These are phyloP conservation scores for Nissolia schottii DNA, from an alignment of 306 rosid genomes.

Conservation along the genomic window DNA sequence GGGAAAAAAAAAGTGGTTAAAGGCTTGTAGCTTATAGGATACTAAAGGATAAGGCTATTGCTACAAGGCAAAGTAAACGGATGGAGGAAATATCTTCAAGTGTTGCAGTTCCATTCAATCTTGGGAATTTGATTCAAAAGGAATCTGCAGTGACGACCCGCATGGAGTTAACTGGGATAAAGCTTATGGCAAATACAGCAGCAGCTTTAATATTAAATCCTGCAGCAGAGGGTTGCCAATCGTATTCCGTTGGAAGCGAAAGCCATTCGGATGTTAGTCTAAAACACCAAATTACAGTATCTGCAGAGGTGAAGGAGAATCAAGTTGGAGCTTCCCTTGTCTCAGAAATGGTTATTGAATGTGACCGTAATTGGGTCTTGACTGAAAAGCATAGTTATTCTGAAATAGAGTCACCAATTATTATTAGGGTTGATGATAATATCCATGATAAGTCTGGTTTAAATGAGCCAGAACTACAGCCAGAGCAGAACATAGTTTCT, in stretches of 20 bases:
- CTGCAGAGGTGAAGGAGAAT: conserved; percentile 36
- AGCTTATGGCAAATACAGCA: conserved; percentile 58
- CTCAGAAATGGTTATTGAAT: conserved; percentile 36
- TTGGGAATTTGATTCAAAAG: conserved; percentile 54
- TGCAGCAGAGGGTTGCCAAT: conserved; percentile 31
- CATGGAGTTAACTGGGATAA: conserved; percentile 58
- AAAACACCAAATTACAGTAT: conserved; percentile 29
- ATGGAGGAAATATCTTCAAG: conserved; percentile 66
- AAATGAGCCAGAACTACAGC: conserved; percentile 14
- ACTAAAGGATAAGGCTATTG: conserved; percentile 28
- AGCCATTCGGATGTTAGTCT: conserved; percentile 23
- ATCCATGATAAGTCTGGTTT: conserved; percentile 5
- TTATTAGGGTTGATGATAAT: conserved; percentile 28
- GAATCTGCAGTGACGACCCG: conserved; percentile 57
- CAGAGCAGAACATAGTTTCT: conserved; percentile 31
- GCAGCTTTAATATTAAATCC: conserved; percentile 48
- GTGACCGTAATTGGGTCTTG: conserved; percentile 37
- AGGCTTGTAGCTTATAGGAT: conserved; percentile 24
- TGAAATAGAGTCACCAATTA: conserved; percentile 20
- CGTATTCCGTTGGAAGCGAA: conserved; percentile 37
- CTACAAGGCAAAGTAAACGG: conserved; percentile 32
- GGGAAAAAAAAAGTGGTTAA: conserved; percentile 12
- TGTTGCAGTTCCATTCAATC: conserved; percentile 63
- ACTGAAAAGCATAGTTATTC: conserved; percentile 25
- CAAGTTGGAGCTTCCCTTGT: conserved; percentile 33